Conservation (phyloP, 495 filamentous ascomycete genomes). For the Penicillium lividum region DNA sequence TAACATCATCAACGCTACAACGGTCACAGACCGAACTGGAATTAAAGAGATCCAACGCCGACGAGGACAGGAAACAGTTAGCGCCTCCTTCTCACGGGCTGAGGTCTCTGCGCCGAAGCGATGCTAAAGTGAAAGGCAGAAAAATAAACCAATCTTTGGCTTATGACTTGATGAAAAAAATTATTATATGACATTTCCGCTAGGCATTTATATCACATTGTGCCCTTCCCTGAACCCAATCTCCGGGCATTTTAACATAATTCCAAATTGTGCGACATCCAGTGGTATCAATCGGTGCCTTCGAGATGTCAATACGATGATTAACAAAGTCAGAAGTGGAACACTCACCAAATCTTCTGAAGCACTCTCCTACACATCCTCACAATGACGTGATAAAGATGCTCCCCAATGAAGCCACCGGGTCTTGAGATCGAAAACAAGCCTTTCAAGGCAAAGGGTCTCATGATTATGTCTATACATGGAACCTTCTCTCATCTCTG, state of each 20-base stretch:
- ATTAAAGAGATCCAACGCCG: constrained; percentile 60
- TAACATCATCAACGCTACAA: constrained; percentile 86
- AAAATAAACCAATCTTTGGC: neutral
- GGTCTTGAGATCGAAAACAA: neutral
- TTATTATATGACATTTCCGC: neutral
- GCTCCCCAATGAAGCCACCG: neutral
- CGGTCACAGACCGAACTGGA: constrained; percentile 79
- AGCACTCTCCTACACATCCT: neutral
- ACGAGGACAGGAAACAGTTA: constrained; percentile 45
- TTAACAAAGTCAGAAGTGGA: neutral
- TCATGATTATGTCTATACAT: neutral
- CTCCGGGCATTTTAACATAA: neutral
- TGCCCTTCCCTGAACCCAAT: neutral
- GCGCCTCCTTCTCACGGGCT: constrained; percentile 63
- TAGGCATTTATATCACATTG: neutral
- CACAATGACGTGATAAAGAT: neutral
- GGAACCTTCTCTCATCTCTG: neutral
- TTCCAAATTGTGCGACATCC: neutral
- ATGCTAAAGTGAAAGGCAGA: constrained; percentile 37
- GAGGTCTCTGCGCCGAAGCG: constrained; percentile 61
- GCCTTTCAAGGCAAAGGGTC: neutral
- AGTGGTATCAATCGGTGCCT: neutral
- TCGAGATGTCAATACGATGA: neutral
- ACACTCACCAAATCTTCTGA: neutral
- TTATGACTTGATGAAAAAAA: neutral